Evolutionary conservation across 2,329 filamentous ascomycete species (phyloP).

Genomic region (Curvularia verruculosa): DNA sequence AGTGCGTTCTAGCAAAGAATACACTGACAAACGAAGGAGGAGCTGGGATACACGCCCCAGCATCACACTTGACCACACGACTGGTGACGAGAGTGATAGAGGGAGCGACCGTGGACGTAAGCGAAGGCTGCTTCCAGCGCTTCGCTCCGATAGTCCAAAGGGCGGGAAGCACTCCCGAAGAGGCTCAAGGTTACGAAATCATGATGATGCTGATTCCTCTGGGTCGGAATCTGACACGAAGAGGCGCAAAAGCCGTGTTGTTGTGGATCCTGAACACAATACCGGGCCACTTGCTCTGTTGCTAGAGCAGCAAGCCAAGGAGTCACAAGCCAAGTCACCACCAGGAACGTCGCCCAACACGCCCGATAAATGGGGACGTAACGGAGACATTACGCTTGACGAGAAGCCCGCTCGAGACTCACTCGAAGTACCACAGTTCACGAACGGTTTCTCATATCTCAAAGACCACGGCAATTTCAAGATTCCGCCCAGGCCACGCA

Average conservation of each 20-base stretch:
- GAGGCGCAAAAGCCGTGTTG: constrained; percentile 57
- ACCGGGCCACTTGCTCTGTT: constrained; percentile 56
- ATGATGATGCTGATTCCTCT: constrained; percentile 41
- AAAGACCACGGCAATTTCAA: constrained; percentile 30
- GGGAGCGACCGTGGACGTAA: constrained; percentile 48
- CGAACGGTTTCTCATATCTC: constrained; percentile 28
- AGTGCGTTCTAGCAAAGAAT: constrained; percentile 44
- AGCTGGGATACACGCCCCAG: constrained; percentile 44
- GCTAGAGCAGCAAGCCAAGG: constrained; percentile 52
- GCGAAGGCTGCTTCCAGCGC: constrained; percentile 38
- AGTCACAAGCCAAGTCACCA: constrained; percentile 45
- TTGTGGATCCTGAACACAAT: constrained; percentile 52
- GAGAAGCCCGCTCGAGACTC: constrained; percentile 29
- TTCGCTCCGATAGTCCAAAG: constrained; percentile 43
- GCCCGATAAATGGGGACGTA: constrained; percentile 48
- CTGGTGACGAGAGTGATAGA: constrained; percentile 47
- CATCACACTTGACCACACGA: constrained; percentile 33
- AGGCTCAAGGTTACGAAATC: constrained; percentile 34
- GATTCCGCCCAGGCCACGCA: constrained; percentile 28
- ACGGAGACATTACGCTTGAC: constrained; percentile 28
- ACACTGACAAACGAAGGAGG: constrained; percentile 39
- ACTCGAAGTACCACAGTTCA: constrained; percentile 28
- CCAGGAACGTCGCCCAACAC: constrained; percentile 52
- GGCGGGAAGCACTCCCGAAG: constrained; percentile 40
- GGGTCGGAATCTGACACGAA: constrained; percentile 58